A percentile compares a stretch with the other conserved stretches of the same genome.
Conservation (phyloP, 1,284 basidiomycete genomes). For the Trametes sp. region DNA sequence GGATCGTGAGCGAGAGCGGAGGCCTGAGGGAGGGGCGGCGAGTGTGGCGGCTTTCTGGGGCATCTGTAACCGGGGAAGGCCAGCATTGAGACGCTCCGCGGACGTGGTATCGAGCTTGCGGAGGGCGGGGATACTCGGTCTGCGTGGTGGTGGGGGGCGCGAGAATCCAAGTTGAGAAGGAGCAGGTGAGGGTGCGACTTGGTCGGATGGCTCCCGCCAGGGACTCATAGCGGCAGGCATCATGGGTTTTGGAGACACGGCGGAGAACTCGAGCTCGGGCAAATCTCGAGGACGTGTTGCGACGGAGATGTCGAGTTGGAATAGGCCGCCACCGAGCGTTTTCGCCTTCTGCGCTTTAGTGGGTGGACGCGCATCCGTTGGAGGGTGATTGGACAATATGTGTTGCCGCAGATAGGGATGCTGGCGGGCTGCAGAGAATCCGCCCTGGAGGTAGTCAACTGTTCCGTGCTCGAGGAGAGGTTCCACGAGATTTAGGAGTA, state of each 20-base stretch:
- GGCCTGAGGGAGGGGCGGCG: conserved; percentile 53
- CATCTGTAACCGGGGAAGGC: conserved; percentile 62
- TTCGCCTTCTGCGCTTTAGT: conserved; percentile 30
- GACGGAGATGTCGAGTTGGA: conserved; percentile 69
- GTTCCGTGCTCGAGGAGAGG: conserved; percentile 60
- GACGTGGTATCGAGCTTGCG: conserved; percentile 66
- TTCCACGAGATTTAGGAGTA: conserved; percentile 64
- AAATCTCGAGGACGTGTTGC: conserved; percentile 57
- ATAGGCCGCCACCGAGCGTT: conserved; percentile 58
- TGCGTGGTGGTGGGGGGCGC: conserved; percentile 58
- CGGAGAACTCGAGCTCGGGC: conserved; percentile 64
- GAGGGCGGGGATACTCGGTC: conserved; percentile 69
- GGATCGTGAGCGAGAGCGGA: conserved; percentile 54
- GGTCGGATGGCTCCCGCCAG: conserved; percentile 50
- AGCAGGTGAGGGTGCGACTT: conserved; percentile 65
- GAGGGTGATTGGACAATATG: conserved; percentile 48
- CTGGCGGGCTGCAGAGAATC: conserved; percentile 64
- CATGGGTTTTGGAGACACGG: conserved; percentile 46
- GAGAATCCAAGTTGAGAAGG: conserved; percentile 68
- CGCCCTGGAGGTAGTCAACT: conserved; percentile 74
- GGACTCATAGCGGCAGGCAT: conserved; percentile 46
- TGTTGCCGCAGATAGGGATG: conserved; percentile 61
- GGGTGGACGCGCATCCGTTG: conserved; percentile 11
- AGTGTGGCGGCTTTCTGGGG: conserved; percentile 65
- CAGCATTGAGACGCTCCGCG: conserved; percentile 55